These are phyloP conservation scores for Kwoniella sp. DNA, from an alignment of 768 basidiomycete genomes.

Conservation along the genomic window DNA sequence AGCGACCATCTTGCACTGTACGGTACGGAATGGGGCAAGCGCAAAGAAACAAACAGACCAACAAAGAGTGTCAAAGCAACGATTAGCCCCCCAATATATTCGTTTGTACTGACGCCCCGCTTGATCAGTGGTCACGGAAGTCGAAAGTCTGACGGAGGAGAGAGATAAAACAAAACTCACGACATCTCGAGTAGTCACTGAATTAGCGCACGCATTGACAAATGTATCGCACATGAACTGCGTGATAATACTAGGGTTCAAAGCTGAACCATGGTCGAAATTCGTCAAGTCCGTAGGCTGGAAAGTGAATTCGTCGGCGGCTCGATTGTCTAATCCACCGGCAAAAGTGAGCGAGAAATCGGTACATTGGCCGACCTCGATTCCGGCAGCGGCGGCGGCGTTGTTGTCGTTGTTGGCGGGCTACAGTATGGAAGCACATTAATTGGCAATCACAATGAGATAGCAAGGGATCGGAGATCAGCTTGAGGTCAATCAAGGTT, in stretches of 20 bases:
- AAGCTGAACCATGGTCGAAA: conserved; percentile 41
- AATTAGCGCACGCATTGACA: conserved; percentile 43
- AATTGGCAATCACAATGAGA: not conserved
- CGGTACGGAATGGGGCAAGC: no score
- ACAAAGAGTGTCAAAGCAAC: no score
- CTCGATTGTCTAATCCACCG: conserved; percentile 25
- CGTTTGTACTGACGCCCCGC: no score
- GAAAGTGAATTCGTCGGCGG: conserved; percentile 36
- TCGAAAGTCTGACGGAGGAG: no score
- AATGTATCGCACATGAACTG: conserved; percentile 45
- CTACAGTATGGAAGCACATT: not conserved
- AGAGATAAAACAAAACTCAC: not conserved
- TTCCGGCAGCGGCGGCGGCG: conserved; percentile 13
- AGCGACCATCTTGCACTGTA: conserved; percentile 34
- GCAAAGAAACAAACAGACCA: no score
- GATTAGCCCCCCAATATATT: no score
- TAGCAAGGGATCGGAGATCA: no score
- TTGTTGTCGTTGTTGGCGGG: not conserved
- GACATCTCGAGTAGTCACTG: conserved; percentile 32
- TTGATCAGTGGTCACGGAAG: no score
- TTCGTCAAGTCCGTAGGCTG: conserved; percentile 34
- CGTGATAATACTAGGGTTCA: conserved; percentile 41
- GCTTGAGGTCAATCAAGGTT: no score
- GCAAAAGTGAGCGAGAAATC: conserved; percentile 40
- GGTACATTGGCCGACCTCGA: conserved; percentile 42